These are phyloP conservation scores for Chernovozyma aurita DNA, from an alignment of 1,139 yeast species.

Conservation along the genomic window DNA sequence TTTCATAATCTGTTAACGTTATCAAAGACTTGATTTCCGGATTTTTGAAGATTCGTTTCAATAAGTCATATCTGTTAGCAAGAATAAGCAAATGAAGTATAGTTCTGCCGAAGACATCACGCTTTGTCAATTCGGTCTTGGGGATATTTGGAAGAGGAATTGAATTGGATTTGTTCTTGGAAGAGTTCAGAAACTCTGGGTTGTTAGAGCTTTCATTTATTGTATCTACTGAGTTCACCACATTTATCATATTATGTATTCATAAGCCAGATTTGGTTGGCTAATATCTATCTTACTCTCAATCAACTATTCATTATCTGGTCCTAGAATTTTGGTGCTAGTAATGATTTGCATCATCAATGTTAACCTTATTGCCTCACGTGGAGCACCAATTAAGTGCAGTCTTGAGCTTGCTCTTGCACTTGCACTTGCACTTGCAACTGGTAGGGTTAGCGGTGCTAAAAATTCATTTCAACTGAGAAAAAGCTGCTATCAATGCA, in stretches of 20 bases:
- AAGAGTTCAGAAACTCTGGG: not conserved
- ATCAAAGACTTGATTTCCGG: conserved; percentile 35
- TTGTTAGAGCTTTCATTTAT: not conserved
- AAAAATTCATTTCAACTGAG: no score
- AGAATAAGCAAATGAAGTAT: conserved; percentile 56
- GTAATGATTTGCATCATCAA: no score
- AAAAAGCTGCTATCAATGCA: no score
- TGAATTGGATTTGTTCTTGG: not conserved
- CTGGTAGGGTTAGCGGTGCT: no score
- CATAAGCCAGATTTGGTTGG: no score
- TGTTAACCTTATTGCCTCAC: no score
- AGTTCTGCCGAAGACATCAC: conserved; percentile 76
- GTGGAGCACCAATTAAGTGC: no score
- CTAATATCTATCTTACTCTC: no score
- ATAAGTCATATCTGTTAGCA: conserved; percentile 44
- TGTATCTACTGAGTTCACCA: conserved; percentile 2
- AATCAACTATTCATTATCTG: no score
- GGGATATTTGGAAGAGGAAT: conserved; percentile 25
- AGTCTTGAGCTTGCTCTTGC: no score
- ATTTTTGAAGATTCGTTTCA: conserved; percentile 45
- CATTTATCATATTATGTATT: conserved; percentile 10
- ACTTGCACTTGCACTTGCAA: no score
- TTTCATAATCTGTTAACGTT: conserved; percentile 59
- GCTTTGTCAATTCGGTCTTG: conserved; percentile 38
- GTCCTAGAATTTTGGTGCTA: no score